These are phyloP conservation scores for Dictyostelium intermedium DNA, from an alignment of 78 protist genomes.

Conservation along the genomic window DNA sequence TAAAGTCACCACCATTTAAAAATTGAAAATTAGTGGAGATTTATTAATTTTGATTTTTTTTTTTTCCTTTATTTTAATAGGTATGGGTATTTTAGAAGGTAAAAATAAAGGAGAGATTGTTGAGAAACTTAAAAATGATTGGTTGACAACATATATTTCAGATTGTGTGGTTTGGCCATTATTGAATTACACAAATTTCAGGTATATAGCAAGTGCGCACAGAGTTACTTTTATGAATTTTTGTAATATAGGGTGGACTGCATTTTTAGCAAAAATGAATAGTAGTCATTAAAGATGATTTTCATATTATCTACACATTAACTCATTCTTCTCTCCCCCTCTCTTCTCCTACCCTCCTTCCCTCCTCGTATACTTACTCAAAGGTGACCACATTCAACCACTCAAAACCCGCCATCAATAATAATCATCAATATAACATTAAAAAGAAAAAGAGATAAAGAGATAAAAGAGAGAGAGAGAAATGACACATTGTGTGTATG, in stretches of 20 bases:
- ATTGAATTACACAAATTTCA: conserved; percentile 24
- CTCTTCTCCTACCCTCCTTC: too few species aligned
- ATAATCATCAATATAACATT: too few species aligned
- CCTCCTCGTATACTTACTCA: too few species aligned
- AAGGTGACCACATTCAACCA: too few species aligned
- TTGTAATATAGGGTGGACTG: conserved; percentile 41
- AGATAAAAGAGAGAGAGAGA: too few species aligned
- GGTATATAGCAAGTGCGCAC: conserved; percentile 1
- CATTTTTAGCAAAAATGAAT: conserved; percentile 36
- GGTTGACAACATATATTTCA: conserved; percentile 37
- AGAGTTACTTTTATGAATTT: conserved; percentile 52
- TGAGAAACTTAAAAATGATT: conserved; percentile 54
- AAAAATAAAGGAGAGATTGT: background rate
- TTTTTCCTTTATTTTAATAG: background rate
- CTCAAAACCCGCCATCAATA: too few species aligned
- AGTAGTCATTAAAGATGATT: background rate
- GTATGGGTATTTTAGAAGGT: conserved; percentile 54
- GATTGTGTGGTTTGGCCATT: conserved; percentile 67
- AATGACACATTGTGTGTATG: too few species aligned
- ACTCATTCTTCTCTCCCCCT: too few species aligned
- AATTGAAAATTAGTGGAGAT: too few species aligned
- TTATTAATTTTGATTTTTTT: background rate
- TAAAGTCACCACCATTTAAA: too few species aligned
- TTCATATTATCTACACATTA: too few species aligned
- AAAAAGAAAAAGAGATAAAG: too few species aligned